A percentile compares a stretch with the other conserved stretches of the same genome.
These are phyloP conservation scores for Amborella trichopoda DNA, from an alignment of 164 flowering plant genomes.

Conservation along the genomic window DNA sequence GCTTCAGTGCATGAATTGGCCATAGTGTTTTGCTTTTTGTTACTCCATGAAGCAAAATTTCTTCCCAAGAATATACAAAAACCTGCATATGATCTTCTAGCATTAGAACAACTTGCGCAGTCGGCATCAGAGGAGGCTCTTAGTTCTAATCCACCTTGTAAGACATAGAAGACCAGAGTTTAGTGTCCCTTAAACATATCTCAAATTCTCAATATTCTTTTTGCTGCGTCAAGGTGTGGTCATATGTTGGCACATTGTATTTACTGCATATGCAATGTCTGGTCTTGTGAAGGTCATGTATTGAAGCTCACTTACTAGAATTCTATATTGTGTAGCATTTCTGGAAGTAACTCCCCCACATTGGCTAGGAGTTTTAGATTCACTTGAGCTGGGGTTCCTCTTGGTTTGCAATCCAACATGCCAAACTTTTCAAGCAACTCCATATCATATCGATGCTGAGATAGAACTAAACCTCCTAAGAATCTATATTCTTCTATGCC, in stretches of 20 bases:
- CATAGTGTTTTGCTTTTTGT: too few relatives aligned
- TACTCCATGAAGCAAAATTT: too few relatives aligned
- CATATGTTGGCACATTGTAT: not conserved
- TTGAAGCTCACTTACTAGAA: not conserved
- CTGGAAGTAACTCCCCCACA: not conserved
- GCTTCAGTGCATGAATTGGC: too few relatives aligned
- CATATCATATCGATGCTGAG: not conserved
- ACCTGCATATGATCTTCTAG: too few relatives aligned
- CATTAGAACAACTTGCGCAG: not conserved
- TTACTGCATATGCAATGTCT: not conserved
- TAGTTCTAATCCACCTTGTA: not conserved
- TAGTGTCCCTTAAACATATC: not conserved
- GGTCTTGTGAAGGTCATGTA: not conserved
- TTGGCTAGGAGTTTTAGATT: too few relatives aligned
- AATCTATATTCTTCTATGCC: not conserved
- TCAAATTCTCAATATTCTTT: not conserved
- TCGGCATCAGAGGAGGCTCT: not conserved
- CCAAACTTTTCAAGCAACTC: not conserved
- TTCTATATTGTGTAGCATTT: not conserved
- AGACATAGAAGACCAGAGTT: not conserved
- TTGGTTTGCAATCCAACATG: not conserved
- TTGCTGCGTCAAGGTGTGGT: not conserved
- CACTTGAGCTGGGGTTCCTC: not conserved
- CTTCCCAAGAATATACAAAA: too few relatives aligned
- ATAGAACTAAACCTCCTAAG: not conserved